Base-by-base conservation (phyloP, 108 stramenopile genomes). In the Discostella pseudostelligera region DNA sequence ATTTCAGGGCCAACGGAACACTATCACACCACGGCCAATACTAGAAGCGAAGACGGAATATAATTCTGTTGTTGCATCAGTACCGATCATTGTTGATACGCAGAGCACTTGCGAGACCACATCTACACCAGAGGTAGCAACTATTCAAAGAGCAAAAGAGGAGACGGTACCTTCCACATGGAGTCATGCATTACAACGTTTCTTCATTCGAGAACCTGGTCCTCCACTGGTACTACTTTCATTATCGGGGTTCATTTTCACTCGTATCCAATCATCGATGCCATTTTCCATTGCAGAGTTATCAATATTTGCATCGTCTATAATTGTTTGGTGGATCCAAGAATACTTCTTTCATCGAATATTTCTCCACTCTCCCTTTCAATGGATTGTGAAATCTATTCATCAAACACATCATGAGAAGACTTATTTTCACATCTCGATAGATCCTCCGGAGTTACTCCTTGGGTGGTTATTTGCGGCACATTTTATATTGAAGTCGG, bases 311-410 rank as follows among this genome's bases (percentile, higher is more conserved):
- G 17, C 36, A 16, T 14, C 43, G 7, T 43, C 80, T 24, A 65
- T 83, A 13, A 24, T 85, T 0, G 53, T 83, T 47, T 85, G 87
- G 87, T 83, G 76, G 78, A 49, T 85, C 40, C 87, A 85, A 69
- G 87, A 85, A 68, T 81, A 88, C 65, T 40, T 80, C 47, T 54
- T 85, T 17, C 84, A 88, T 49, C 42, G 66, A 49, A 43, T 70
- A 13, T 35, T 83, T 5, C 61, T 87, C 12, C 86, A 87, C 45
- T 83, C 83, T 39, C 73, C 78, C 43, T 58, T 65, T 12, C 65
- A 87, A 37, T 88, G 87, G 87, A 64, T 79, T 26, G 87, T 84
- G 21, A 88, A 82, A 54, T 44, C 76, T 3, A 82, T 88, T 39
- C 87, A 88, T 67, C 59, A 72, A 44, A 43, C 21, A 8, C 87